These are phyloP conservation scores for Colletotrichum sp. DNA, from an alignment of 2,329 filamentous ascomycete genomes.

Conservation along the genomic window DNA sequence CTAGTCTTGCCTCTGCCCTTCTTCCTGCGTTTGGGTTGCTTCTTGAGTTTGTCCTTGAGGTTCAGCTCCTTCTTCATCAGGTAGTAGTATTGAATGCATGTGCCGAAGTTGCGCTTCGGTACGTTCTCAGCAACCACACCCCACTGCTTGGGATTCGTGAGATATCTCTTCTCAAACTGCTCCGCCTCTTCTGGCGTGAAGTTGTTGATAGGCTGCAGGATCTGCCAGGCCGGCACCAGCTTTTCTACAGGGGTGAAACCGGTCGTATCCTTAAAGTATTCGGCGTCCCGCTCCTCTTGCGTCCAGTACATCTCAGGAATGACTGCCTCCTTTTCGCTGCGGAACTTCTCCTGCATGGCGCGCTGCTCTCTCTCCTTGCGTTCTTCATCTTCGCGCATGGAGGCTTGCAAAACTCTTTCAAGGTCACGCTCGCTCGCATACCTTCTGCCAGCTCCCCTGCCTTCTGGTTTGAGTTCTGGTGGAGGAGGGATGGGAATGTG, in stretches of 20 bases:
- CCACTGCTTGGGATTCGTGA: constrained; percentile 83
- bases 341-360: constrained; percentile 71
- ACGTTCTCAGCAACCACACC: constrained; percentile 75
- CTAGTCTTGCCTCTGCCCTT: constrained; percentile 59
- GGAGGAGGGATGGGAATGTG: constrained; percentile 27
- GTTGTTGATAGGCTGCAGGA: constrained; percentile 75
- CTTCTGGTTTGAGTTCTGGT: constrained; percentile 62
- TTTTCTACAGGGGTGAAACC: constrained; percentile 69
- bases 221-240: constrained; percentile 73
- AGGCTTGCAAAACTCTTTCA: constrained; percentile 74
- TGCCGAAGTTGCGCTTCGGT: constrained; percentile 72
- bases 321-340: constrained; percentile 77
- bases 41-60: constrained; percentile 77
- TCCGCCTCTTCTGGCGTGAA: constrained; percentile 75
- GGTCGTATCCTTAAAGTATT: constrained; percentile 68
- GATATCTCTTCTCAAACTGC: constrained; percentile 75
- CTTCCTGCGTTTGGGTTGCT: constrained; percentile 62
- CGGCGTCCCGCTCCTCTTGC: constrained; percentile 61
- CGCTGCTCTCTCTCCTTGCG: constrained; percentile 69
- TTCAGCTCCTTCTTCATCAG: constrained; percentile 77
- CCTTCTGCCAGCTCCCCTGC: constrained; percentile 56
- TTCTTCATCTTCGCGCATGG: constrained; percentile 73
- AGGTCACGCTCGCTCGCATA: constrained; percentile 77
- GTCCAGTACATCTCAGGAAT: constrained; percentile 75
- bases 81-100: constrained; percentile 88